These are phyloP conservation scores for Tardiomyces digboiensis DNA, from an alignment of 1,139 yeast genomes.

Conservation along the genomic window DNA sequence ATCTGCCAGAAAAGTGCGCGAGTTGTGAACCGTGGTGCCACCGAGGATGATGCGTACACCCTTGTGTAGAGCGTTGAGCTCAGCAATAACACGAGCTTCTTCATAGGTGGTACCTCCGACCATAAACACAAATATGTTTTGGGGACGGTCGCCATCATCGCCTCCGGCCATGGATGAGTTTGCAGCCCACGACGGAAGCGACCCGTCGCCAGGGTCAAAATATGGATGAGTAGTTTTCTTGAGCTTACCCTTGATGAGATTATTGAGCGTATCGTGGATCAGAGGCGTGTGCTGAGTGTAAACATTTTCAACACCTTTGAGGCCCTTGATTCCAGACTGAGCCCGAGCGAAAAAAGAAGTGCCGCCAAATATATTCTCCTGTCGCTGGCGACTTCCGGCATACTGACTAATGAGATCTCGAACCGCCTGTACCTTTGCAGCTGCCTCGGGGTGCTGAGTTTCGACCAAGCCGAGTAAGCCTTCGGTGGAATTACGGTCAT, in stretches of 20 bases:
- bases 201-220: constrained; percentile 32
- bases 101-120: constrained; percentile 92
- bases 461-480: constrained; percentile 28
- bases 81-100: constrained; percentile 76
- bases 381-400: constrained; percentile 35
- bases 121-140: constrained; percentile 71
- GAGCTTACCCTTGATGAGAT: constrained; percentile 41
- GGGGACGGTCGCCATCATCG: constrained; percentile 35
- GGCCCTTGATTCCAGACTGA: constrained; percentile 34
- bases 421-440: constrained; percentile 13
- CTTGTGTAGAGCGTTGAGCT: constrained; percentile 46
- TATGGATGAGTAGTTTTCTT: constrained; percentile 41
- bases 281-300: constrained; percentile 73
- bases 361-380: constrained; percentile 35
- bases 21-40: constrained; percentile 39
- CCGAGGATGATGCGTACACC: constrained; percentile 60
- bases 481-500: constrained; percentile 29
- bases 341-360: constrained; percentile 34
- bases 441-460: constrained; percentile 9
- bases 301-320: constrained; percentile 43
- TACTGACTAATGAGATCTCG: constrained; percentile 18
- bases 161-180: constrained; percentile 5
- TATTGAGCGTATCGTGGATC: constrained; percentile 43
- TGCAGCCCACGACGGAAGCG: constrained; percentile 17
- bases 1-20: not conserved